These are phyloP conservation scores for Cordyceps tenuipes DNA, from an alignment of 2,329 filamentous ascomycete genomes.

Conservation along the genomic window DNA sequence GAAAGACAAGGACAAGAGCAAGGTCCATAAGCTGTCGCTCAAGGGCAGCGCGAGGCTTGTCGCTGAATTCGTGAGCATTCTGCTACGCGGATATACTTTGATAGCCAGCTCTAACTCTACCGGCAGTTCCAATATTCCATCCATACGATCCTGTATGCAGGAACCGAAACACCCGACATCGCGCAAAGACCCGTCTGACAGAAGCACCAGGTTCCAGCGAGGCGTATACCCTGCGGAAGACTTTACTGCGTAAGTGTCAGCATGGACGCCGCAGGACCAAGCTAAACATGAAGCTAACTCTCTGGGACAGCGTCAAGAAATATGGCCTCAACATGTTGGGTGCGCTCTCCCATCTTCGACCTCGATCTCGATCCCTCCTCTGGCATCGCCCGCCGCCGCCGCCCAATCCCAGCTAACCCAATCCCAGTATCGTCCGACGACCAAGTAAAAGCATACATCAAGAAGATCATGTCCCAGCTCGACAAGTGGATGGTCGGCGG, in stretches of 20 bases:
- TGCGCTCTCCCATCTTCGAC: slow-evolving; percentile 25
- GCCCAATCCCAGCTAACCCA: background rate
- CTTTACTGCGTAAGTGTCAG: slow-evolving; percentile 67
- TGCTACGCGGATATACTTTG: background rate
- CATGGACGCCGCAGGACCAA: background rate
- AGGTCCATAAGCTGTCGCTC: slow-evolving; percentile 88
- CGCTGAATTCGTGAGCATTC: slow-evolving; percentile 76
- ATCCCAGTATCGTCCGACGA: slow-evolving; percentile 77
- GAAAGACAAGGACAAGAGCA: slow-evolving; percentile 62
- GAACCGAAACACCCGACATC: background rate
- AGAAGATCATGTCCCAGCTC: slow-evolving; percentile 97
- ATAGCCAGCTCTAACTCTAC: background rate
- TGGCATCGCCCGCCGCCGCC: background rate
- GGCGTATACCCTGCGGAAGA: slow-evolving; percentile 88
- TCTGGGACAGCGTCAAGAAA: slow-evolving; percentile 65
- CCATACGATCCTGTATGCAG: slow-evolving; percentile 78
- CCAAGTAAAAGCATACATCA: slow-evolving; percentile 98
- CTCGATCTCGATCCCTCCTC: background rate
- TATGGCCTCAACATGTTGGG: slow-evolving; percentile 97
- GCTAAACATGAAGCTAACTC: background rate
- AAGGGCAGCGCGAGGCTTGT: slow-evolving; percentile 81
- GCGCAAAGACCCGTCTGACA: background rate
- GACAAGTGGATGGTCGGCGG: slow-evolving; percentile 96
- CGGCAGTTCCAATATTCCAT: slow-evolving; percentile 90
- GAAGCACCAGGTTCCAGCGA: slow-evolving; percentile 63